Conservation (phyloP, 129 eudicot genomes). For the Pulicaria dysenterica region DNA sequence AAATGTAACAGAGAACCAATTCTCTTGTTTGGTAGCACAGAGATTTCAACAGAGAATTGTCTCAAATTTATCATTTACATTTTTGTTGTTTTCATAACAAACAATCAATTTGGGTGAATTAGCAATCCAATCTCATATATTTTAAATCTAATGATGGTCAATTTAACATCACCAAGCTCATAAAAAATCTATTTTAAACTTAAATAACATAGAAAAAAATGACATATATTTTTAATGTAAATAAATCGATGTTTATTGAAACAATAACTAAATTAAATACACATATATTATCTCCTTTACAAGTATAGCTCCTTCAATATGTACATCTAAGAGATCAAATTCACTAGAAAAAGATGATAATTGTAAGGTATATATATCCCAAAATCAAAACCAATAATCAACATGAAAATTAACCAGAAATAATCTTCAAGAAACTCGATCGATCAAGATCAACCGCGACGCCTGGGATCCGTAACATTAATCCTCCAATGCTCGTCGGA, state of each 20-base stretch:
- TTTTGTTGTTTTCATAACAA: no score
- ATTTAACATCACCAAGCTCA: no score
- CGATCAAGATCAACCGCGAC: conserved; percentile 27
- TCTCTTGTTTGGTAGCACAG: no score
- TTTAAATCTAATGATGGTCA: no score
- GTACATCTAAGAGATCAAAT: conserved; percentile 45
- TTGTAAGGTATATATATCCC: not conserved
- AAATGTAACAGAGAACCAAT: no score
- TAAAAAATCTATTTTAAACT: no score
- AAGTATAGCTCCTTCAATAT: conserved; percentile 27
- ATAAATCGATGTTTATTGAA: not conserved
- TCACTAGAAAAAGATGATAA: conserved; percentile 7
- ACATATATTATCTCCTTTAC: conserved; percentile 31
- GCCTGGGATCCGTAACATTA: conserved; percentile 79
- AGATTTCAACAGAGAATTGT: no score
- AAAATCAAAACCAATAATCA: conserved; percentile 29
- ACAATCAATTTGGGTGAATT: no score
- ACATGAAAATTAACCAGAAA: not conserved
- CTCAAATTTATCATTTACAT: no score
- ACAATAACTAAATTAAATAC: conserved; percentile 16
- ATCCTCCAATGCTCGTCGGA: conserved; percentile 66
- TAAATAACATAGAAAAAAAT: no score
- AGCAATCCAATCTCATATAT: no score
- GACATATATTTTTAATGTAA: no score
- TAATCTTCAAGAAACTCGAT: conserved; percentile 14